Base-by-base conservation (phyloP, 352 stramenopile species). In the Phytophthora rubi region DNA sequence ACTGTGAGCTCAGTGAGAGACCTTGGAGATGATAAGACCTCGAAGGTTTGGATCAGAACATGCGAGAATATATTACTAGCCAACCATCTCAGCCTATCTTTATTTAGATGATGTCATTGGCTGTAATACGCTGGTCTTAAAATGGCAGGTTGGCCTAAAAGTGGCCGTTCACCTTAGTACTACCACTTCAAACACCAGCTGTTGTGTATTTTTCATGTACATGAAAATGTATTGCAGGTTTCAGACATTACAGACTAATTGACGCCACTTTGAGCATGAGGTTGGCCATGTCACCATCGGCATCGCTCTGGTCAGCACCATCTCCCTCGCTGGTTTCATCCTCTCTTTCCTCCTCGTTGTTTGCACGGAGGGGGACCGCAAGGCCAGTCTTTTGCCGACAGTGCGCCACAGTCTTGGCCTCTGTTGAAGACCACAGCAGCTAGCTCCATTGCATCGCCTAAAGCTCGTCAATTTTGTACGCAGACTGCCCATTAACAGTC, bases 401-500 rank as follows among this genome's bases (percentile, higher is more conserved):
- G 52, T 58, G 52, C 6, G 30, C 30, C 3, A 58, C n/a, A 9
- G 52, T 47, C 0, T n/a, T 13, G 15, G 30, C 52, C 13, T 9
- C 5, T 6, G 16, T 58, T 32, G 16, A n/a, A 15, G 9, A 37
- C 52, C 28, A 57, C 28, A 57, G 3, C 5, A 28, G 23, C 51
- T 6, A 26, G 51, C 30, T 57, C 28, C 15, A 28, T 37, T 57
- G 23, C 28, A 57, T 44, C 7, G 51, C 28, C 10, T 44, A 28
- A n/a, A 57, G 30, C 28, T 57, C 28, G 30, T 45, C 26, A 8
- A 57, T 57, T 26, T 56, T 56, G 28, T 44, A 56, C 6, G 18
- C 26, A 6, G 26, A 56, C 5, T 16, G 28, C 3, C 51, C 51
- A 15, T 56, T 10, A 16, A 44, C 51, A 16, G 26, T 32, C 6